A percentile compares a stretch with the other conserved stretches of the same genome.
phyloP scores from a whole-genome alignment of 1,139 yeast species.

The Yamadazyma oceani region DNA sequence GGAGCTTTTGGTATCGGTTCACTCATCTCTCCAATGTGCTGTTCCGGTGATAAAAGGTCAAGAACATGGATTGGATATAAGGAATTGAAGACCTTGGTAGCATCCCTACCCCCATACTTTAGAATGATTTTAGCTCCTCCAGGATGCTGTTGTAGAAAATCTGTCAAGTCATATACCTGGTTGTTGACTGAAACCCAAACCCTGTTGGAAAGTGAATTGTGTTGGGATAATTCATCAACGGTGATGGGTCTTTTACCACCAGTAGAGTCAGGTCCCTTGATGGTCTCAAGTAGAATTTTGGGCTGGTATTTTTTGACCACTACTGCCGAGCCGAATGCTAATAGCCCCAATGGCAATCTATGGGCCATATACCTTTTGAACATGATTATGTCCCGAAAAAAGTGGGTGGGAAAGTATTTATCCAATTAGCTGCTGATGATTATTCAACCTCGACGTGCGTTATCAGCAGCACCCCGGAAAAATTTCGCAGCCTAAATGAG shows the following conservation, averaged over 20 bases:
- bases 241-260: background rate
- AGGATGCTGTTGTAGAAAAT: constrained; percentile 25
- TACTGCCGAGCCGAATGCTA: too few species aligned
- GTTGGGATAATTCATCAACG: constrained; percentile 6
- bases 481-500: too few species aligned
- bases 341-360: too few species aligned
- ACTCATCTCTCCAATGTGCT: constrained; percentile 17
- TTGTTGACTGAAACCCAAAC: constrained; percentile 30
- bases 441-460: too few species aligned
- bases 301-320: background rate
- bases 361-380: too few species aligned
- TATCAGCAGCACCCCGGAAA: too few species aligned
- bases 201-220: constrained; percentile 3
- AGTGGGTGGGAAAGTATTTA: too few species aligned
- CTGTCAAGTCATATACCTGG: constrained; percentile 29
- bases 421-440: too few species aligned
- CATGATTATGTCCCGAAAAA: too few species aligned
- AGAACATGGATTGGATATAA: constrained; percentile 16
- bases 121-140: constrained; percentile 27
- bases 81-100: constrained; percentile 17
- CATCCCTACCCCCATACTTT: constrained; percentile 31
- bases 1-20: constrained; percentile 13
- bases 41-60: constrained; percentile 12
- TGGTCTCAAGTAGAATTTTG: background rate
- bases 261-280: background rate